Evolutionary conservation across 1,284 basidiomycete species (phyloP).

Genomic region (Boletellus deceptivus): DNA sequence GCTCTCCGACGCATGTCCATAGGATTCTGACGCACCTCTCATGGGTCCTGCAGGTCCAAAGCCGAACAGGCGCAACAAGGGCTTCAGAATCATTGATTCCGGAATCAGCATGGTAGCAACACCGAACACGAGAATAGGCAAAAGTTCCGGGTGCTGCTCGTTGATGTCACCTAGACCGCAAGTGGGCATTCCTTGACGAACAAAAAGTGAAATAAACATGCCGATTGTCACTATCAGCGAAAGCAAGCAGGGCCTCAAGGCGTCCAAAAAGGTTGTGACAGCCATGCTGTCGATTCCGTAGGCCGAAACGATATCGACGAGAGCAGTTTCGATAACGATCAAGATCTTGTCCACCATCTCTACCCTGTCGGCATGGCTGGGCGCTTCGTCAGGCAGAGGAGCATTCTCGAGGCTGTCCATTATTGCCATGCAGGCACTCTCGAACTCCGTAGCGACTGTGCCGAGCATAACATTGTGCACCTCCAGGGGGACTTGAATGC

Average conservation of each 20-base stretch:
- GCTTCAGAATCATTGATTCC: constrained; percentile 10
- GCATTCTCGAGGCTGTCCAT: not conserved
- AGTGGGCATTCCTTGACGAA: not conserved
- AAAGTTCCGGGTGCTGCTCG: constrained; percentile 10
- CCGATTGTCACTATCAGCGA: constrained; percentile 9
- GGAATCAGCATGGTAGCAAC: constrained; percentile 8
- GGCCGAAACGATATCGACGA: not conserved
- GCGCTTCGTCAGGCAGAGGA: not conserved
- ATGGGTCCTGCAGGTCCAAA: constrained; percentile 16
- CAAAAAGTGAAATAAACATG: not conserved
- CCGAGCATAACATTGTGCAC: constrained; percentile 2
- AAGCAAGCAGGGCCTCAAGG: not conserved
- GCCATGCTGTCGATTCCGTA: constrained; percentile 1
- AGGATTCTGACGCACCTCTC: constrained; percentile 8
- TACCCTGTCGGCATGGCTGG: constrained; percentile 3
- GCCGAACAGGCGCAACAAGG: constrained; percentile 12
- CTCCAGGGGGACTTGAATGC: constrained; percentile 7
- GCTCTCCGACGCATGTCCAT: too few species aligned
- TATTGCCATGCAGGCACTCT: constrained; percentile 1
- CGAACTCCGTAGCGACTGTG: constrained; percentile 1
- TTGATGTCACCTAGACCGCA: constrained; percentile 13
- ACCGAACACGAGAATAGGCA: constrained; percentile 6
- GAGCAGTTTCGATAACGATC: not conserved
- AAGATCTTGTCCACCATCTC: constrained; percentile 10
- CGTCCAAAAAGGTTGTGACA: not conserved